Evolutionary conservation across 305 asterid species (phyloP).

Genomic region (Salvia sclarea): DNA sequence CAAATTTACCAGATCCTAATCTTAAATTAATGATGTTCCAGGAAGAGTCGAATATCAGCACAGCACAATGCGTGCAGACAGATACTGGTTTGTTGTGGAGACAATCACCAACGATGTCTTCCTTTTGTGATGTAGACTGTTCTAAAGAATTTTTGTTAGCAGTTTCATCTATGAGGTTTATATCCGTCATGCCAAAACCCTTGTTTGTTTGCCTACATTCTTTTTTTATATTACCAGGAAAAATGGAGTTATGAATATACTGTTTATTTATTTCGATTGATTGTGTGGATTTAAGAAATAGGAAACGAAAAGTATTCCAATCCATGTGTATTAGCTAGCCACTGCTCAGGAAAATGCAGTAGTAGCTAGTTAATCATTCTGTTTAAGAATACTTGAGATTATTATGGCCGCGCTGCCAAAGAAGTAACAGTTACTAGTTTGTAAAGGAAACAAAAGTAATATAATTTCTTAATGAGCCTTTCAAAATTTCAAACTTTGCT

Average conservation of each 20-base stretch:
- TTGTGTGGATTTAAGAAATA: not conserved
- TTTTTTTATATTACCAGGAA: not conserved
- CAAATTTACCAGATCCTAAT: conserved; percentile 3
- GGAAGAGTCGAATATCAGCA: conserved; percentile 30
- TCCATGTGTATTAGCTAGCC: too few species aligned
- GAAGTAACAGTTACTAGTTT: too few species aligned
- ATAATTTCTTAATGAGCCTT: too few species aligned
- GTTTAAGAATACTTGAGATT: too few species aligned
- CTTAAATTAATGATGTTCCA: conserved; percentile 21
- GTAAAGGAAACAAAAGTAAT: too few species aligned
- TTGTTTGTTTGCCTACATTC: too few species aligned
- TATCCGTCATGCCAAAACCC: too few species aligned
- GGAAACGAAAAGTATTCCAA: too few species aligned
- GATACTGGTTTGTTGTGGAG: conserved; percentile 3
- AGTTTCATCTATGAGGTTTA: conserved; percentile 7
- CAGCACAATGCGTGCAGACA: not conserved
- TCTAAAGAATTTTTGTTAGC: conserved; percentile 1
- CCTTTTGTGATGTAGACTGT: not conserved
- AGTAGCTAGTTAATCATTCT: too few species aligned
- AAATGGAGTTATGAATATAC: not conserved
- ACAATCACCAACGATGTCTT: not conserved
- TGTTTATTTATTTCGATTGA: not conserved
- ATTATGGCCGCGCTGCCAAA: too few species aligned
- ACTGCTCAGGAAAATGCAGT: too few species aligned
- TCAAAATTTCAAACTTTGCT: conserved; percentile 42